Evolutionary conservation across 345 rosid genomes (phyloP), one percentile per base, ranked within the genome.

Genomic region (Syzygium grande): DNA sequence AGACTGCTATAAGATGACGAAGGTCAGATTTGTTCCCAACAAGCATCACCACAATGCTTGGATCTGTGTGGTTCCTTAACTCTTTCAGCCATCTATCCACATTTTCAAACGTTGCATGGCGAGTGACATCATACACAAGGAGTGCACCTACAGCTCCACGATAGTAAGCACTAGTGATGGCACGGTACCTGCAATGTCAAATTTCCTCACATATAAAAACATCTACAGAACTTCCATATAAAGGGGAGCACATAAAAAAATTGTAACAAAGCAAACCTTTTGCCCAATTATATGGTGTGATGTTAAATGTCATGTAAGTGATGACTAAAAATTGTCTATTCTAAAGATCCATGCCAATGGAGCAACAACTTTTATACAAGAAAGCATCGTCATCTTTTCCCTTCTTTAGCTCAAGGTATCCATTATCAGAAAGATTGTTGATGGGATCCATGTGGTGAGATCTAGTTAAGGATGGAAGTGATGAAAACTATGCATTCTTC

Each of bases 101-200:
- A 80, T 92, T 94, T 91, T 94, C 96, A 84, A 94, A 92, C 2
- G 96, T 94, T 73, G 94, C 92, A 87, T 92, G 96, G 53, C 96
- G 93, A 14, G 96, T 94, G 59, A 93, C 94, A 68, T 94, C 96
- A 29, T 94, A 94, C 55, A 94, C 96, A 83, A 94, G 94, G 52
- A 94, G 93, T 85, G 96, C 96, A 14, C 96, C 96, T 25, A 93
- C 93, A 19, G 96, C 96, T 90, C 96, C 96, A 84, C 96, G 93
- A 88, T 94, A 94, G 91, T 94, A 94, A 87, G 96, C 96, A 84
- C 96, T 94, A 19, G 96, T 94, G 90, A 94, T 93, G 84, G 96
- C 96, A 46, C 96, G 94, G 88, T 94, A 94, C 91, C 96, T 94
- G 90, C 52, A 65, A 86, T 10, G 80, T 38, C 49, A 73, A 38